These are phyloP conservation scores for Kwoniella heveanensis DNA, from an alignment of 768 basidiomycete genomes.

Conservation along the genomic window DNA sequence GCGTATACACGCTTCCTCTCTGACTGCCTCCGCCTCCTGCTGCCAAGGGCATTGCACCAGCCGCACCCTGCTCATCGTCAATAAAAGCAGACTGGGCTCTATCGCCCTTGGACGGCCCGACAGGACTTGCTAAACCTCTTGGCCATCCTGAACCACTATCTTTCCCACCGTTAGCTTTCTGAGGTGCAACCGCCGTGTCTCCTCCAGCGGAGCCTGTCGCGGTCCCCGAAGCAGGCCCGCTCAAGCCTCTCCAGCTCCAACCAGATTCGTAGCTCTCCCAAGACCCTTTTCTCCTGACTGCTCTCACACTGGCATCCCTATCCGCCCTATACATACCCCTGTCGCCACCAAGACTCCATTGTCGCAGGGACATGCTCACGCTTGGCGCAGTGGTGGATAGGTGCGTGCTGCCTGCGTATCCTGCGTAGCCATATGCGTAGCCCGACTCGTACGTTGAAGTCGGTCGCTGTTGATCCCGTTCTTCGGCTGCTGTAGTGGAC, in stretches of 20 bases:
- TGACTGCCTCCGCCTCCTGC: background rate
- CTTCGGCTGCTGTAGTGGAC: background rate
- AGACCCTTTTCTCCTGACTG: slow-evolving; percentile 82
- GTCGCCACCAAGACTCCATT: slow-evolving; percentile 4
- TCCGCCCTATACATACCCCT: slow-evolving; percentile 58
- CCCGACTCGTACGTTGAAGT: background rate
- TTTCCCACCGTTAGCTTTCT: too few species aligned
- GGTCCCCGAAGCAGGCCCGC: background rate
- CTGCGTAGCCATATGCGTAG: background rate
- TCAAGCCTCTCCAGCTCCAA: slow-evolving; percentile 45
- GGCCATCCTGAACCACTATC: background rate
- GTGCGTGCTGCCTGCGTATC: slow-evolving; percentile 3
- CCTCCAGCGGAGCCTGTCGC: background rate
- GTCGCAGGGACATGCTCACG: slow-evolving; percentile 17
- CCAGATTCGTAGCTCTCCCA: slow-evolving; percentile 82
- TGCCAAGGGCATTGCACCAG: background rate
- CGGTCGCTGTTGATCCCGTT: slow-evolving; percentile 3
- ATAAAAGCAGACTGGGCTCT: background rate
- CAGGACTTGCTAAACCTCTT: background rate
- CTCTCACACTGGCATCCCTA: slow-evolving; percentile 82
- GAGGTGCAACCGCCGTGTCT: background rate
- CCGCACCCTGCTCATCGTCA: background rate
- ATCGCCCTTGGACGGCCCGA: background rate
- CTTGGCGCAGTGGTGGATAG: slow-evolving; percentile 14
- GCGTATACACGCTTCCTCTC: background rate